Evolutionary conservation across 768 basidiomycete species (phyloP), one percentile per base, ranked within the genome.

Genomic region (Lactarius sanguifluus): DNA sequence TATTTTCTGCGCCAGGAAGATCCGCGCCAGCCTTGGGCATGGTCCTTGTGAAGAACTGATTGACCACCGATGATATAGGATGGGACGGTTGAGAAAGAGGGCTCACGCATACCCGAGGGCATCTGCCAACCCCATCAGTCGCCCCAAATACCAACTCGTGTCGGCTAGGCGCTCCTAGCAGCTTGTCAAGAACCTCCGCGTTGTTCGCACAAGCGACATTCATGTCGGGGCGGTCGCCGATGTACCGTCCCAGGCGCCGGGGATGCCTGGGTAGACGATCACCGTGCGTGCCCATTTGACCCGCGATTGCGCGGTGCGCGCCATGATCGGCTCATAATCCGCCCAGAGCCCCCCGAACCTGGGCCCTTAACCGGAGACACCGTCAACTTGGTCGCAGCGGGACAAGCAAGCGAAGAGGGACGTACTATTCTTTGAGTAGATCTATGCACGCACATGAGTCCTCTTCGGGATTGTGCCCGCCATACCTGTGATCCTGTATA

Each of bases 381-480:
- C n/a, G 30, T 62, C 47, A 67, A 57, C 28, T 28, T 34, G 13
- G 1, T 1, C 10, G 3, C 61, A 23, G 50, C 4, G 30, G 16
- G 4, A 28, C 20, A 13, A 55, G 3, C 8, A 28, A 32, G 32
- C 13, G 36, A 38, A 54, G 20, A 30, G 15, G 15, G 36, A 70
- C 74, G 76, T 77, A 76, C 91, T 93, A 68, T 86, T 80, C 58
- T 86, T 84, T 82, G 30, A 99, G 74, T 36, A 99, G 79, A 67
- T 96, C 94, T 12, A 94, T 70, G 72, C 94, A 95, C 0, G 96
- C 90, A 20, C 89, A 81, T 0, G 96, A 95, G 71, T 98, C 96
- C 74, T 99, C 96, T 71, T 94, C 92, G 2, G 94, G 92, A 69
- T 97, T 91, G 75, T 98, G 96, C 2, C 94, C 94, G 2, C 89